A percentile compares a stretch with the other conserved stretches of the same genome.
Evolutionary conservation across 2,329 filamentous ascomycete species (phyloP).

Genomic region (Claviceps pazoutovae): DNA sequence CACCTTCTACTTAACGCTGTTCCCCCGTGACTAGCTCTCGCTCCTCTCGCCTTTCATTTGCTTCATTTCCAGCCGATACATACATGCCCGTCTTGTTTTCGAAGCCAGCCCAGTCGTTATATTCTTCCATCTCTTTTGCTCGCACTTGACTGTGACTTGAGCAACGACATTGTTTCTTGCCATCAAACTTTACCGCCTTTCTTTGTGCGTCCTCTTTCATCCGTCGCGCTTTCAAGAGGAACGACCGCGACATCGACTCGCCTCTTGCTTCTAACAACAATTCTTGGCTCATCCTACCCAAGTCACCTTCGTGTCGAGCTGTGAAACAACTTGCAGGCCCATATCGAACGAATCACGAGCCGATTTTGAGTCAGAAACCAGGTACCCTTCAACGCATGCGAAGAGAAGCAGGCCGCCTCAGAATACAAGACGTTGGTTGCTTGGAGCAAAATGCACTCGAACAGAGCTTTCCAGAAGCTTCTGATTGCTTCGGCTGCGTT

Average conservation of each 20-base stretch:
- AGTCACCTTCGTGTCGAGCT: not conserved
- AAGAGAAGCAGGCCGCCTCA: not conserved
- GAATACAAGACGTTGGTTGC: not conserved
- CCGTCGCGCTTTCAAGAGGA: not conserved
- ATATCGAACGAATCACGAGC: not conserved
- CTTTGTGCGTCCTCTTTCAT: not conserved
- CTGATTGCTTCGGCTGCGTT: slow-evolving; percentile 34
- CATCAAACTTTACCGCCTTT: not conserved
- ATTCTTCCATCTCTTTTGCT: not conserved
- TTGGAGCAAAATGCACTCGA: slow-evolving; percentile 29
- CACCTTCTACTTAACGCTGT: not conserved
- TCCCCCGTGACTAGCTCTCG: not conserved
- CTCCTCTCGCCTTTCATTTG: not conserved
- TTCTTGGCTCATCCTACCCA: not conserved
- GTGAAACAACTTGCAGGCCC: not conserved
- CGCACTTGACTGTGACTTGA: not conserved
- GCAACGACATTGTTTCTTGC: not conserved
- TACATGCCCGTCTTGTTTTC: not conserved
- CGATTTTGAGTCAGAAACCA: not conserved
- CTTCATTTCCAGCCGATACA: not conserved
- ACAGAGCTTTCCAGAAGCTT: slow-evolving; percentile 31
- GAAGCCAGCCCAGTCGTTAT: not conserved
- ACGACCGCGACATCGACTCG: not conserved
- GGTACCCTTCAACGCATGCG: not conserved
- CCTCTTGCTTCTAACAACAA: not conserved